These are phyloP conservation scores for Penicillium griseofulvum DNA, from an alignment of 2,329 filamentous ascomycete species.

Conservation along the genomic window DNA sequence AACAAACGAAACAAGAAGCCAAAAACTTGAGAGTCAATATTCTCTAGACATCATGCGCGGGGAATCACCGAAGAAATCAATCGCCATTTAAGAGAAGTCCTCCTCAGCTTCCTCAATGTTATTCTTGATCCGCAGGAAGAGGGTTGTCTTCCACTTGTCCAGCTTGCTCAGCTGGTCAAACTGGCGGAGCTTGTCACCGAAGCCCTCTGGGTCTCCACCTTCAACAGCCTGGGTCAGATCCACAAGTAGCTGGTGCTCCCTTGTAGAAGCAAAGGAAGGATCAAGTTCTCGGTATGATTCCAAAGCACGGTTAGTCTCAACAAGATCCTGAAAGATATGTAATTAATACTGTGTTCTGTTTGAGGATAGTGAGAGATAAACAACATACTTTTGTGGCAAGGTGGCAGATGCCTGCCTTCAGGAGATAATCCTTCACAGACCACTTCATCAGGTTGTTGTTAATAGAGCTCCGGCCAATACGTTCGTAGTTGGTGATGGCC, in stretches of 20 bases:
- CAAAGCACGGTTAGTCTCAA: slow-evolving; percentile 74
- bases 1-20: slow-evolving; percentile 6
- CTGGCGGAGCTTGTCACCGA: slow-evolving; percentile 81
- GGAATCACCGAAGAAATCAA: slow-evolving; percentile 24
- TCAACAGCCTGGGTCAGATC: slow-evolving; percentile 76
- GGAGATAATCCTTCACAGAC: slow-evolving; percentile 91
- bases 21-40: slow-evolving; percentile 12
- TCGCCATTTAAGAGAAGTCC: slow-evolving; percentile 59
- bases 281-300: slow-evolving; percentile 80
- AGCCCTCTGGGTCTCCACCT: slow-evolving; percentile 74
- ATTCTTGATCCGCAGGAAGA: slow-evolving; percentile 79
- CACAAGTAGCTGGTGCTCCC: slow-evolving; percentile 76
- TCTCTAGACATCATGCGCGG: slow-evolving; percentile 19
- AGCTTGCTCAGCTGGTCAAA: slow-evolving; percentile 91
- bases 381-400: slow-evolving; percentile 58
- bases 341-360: neutral
- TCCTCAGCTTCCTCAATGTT: slow-evolving; percentile 70
- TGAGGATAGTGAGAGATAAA: neutral
- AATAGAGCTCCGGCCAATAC: slow-evolving; percentile 73
- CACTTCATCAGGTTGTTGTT: slow-evolving; percentile 91
- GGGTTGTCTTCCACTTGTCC: slow-evolving; percentile 94
- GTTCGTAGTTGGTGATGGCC: slow-evolving; percentile 78
- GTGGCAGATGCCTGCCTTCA: slow-evolving; percentile 92
- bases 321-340: slow-evolving; percentile 57
- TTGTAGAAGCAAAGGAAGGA: slow-evolving; percentile 69